Base-by-base conservation (phyloP, 768 basidiomycete species). In the Rossbeevera mucosa region DNA sequence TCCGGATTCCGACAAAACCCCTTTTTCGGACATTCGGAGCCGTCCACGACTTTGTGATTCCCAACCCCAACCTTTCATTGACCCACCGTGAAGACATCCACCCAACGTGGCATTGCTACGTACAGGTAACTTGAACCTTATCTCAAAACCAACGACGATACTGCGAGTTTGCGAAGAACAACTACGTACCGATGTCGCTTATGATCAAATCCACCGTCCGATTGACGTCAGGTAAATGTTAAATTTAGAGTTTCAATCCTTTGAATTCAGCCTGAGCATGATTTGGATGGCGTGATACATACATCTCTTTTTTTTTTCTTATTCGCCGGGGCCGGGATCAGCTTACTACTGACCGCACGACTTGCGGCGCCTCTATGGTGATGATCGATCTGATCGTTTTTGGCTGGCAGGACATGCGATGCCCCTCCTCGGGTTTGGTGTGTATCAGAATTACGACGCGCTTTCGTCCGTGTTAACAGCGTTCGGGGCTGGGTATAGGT, bases 371-470 rank as follows among this genome's bases (percentile, higher is more conserved):
- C 18, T 18, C n/a, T 18, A 38, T 18, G 14, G 16, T 33, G 7
- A 33, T 33, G 31, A 33, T 38, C 36, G 36, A 38, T 38, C 36
- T 53, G 21, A 13, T 47, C 53, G 42, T 63, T 26, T 29, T 42
- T 24, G 42, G 40, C 20, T 26, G 49, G 7, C 52, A 76, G 86
- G 85, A 14, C 66, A 80, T 64, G 51, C 67, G 21, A 82, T 89
- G 71, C 87, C 88, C 21, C 64, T 76, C 6, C 72, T 90, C 3
- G 87, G 88, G 12, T 82, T 88, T 50, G 87, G 81, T 36, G 85
- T 88, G 18, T 89, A 82, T 61, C 76, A 80, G 61, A 88, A 88
- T 68, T 76, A 80, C 58, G 72, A 78, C 44, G 72, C 83, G 46
- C 74, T 69, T 26, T 60, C 76, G 0, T 80, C 84, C 18, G 80